phyloP scores from a whole-genome alignment of 163 green algal genomes.

The Chloromonas sp. region DNA sequence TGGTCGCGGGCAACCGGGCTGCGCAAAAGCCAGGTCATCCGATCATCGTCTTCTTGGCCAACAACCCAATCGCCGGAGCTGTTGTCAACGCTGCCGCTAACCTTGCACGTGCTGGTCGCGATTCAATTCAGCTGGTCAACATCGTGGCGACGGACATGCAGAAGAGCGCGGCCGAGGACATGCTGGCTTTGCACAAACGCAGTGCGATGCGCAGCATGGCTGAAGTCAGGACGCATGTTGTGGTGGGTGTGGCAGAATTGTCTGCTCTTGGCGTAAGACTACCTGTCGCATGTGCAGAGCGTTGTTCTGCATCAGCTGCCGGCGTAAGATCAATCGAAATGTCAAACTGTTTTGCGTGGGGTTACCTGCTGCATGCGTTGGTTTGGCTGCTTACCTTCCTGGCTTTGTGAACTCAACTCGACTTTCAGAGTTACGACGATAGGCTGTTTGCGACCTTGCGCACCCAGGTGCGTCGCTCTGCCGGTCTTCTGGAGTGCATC shows the following conservation, averaged over 20 bases:
- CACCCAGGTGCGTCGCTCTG: slow-evolving; percentile 19
- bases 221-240: slow-evolving; percentile 5
- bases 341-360: no score
- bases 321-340: no score
- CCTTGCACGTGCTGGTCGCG: slow-evolving; percentile 22
- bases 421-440: no score
- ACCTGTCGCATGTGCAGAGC: no score
- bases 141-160: slow-evolving; percentile 22
- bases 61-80: slow-evolving; percentile 16
- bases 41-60: slow-evolving; percentile 26
- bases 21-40: not conserved
- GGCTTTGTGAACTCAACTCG: no score
- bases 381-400: no score
- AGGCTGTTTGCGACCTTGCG: no score
- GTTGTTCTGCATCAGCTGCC: no score
- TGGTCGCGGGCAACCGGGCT: slow-evolving; percentile 1
- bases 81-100: slow-evolving; percentile 17
- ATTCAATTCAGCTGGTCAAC: slow-evolving; percentile 30
- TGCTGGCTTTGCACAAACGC: slow-evolving; percentile 18
- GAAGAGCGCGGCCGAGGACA: slow-evolving; percentile 13
- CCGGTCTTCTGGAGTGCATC: slow-evolving; percentile 29
- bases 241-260: slow-evolving; percentile 5
- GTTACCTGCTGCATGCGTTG: no score
- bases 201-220: slow-evolving; percentile 25
- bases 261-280: no score